Percentiles rank a stretch among this genome's conserved stretches.
These are phyloP conservation scores for Rhododendron henanense DNA, from an alignment of 148 eudicot species.

Conservation along the genomic window DNA sequence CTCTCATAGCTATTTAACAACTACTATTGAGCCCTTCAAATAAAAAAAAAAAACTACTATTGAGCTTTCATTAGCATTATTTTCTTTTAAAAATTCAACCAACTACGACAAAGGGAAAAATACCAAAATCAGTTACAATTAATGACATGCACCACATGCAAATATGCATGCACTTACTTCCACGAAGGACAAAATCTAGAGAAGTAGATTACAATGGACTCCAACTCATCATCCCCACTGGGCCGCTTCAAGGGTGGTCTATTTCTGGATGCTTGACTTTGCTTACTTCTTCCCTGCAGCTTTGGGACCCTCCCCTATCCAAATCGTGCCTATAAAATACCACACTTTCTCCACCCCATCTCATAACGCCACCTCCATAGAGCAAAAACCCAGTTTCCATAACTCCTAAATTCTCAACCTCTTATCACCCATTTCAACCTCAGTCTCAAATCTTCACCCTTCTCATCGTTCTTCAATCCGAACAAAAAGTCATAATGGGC, in stretches of 20 bases:
- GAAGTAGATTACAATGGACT: not conserved
- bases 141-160: not conserved
- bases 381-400: not conserved
- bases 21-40: not conserved
- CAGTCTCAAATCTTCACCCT: not conserved
- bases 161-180: not conserved
- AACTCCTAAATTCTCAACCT: not conserved
- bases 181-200: not conserved
- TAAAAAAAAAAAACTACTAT: not conserved
- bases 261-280: not conserved
- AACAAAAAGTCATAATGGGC: not conserved
- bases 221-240: not conserved
- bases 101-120: not conserved
- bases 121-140: not conserved
- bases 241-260: not conserved
- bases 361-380: not conserved
- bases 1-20: not conserved
- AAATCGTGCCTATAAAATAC: not conserved
- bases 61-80: not conserved
- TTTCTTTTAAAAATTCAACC: not conserved
- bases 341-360: not conserved
- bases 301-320: not conserved
- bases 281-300: not conserved
- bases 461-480: not conserved
- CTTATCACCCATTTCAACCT: not conserved